phyloP scores from a whole-genome alignment of 495 filamentous ascomycete genomes.

The Melanomma pulvis-pyrius region DNA sequence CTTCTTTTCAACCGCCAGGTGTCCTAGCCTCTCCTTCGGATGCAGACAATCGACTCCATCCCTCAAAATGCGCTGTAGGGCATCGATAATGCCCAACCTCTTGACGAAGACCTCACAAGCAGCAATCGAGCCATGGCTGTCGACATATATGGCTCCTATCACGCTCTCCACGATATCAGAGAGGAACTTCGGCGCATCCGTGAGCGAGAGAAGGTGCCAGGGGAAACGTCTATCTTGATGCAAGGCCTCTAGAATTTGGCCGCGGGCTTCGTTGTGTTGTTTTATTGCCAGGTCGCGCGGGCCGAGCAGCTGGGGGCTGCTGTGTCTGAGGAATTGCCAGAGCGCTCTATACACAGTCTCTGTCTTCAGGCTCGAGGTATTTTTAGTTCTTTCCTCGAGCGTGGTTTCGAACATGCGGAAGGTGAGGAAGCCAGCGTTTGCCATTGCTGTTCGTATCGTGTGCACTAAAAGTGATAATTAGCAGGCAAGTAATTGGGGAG shows the following conservation, averaged over 20 bases:
- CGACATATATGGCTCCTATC: conserved; percentile 84
- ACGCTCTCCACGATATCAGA: conserved; percentile 84
- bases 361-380: conserved; percentile 32
- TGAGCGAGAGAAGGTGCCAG: conserved; percentile 68
- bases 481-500: not conserved
- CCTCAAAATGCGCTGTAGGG: conserved; percentile 61
- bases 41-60: conserved; percentile 67
- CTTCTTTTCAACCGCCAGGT: conserved; percentile 53
- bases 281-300: conserved; percentile 49
- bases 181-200: conserved; percentile 77
- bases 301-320: conserved; percentile 48
- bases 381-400: not conserved
- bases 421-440: conserved; percentile 87
- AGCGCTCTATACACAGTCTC: conserved; percentile 50
- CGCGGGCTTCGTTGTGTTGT: conserved; percentile 56
- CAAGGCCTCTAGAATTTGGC: conserved; percentile 56
- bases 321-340: conserved; percentile 71
- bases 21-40: conserved; percentile 72
- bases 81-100: conserved; percentile 64
- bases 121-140: conserved; percentile 64
- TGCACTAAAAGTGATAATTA: conserved; percentile 57
- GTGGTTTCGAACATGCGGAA: conserved; percentile 58
- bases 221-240: conserved; percentile 60
- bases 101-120: conserved; percentile 62
- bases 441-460: conserved; percentile 69